A percentile compares a stretch with the other conserved stretches of the same genome.
Conservation (phyloP, 1,284 basidiomycete genomes). For the Ganoderma lucidum region DNA sequence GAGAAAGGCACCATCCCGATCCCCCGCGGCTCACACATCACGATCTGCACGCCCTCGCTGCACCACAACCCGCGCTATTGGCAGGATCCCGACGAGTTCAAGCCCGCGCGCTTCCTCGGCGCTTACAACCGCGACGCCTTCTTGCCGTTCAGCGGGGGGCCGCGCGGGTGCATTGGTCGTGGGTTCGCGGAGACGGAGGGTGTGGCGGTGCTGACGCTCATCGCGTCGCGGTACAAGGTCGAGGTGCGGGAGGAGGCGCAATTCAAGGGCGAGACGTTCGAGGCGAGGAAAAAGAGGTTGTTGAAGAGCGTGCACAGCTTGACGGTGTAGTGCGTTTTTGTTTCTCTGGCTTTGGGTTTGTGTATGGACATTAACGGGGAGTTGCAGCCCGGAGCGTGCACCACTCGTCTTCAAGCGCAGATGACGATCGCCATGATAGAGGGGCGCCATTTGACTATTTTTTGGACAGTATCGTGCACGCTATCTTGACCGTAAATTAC, state of each 20-base stretch:
- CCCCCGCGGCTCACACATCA: constrained; percentile 53
- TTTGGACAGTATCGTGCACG: not conserved
- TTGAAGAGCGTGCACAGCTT: constrained; percentile 28
- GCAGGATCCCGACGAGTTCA: constrained; percentile 49
- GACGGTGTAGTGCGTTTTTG: constrained; percentile 27
- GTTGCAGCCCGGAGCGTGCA: constrained; percentile 24
- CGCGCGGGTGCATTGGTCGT: constrained; percentile 51
- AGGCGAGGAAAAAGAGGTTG: constrained; percentile 40
- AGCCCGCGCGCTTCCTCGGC: constrained; percentile 50
- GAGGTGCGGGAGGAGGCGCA: constrained; percentile 42
- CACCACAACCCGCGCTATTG: constrained; percentile 54
- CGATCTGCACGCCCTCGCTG: constrained; percentile 51
- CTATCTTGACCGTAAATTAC: not conserved
- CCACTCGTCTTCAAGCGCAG: constrained; percentile 30
- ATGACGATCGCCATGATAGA: not conserved
- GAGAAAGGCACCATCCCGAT: constrained; percentile 51
- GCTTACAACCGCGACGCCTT: constrained; percentile 50
- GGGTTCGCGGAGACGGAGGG: constrained; percentile 45
- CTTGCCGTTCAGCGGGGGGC: constrained; percentile 48
- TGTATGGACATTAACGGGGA: not conserved
- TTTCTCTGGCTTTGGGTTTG: not conserved
- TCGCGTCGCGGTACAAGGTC: constrained; percentile 34
- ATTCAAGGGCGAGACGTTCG: constrained; percentile 41
- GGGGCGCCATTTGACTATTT: not conserved
- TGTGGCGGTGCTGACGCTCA: constrained; percentile 33